Percentiles rank a stretch among this genome's conserved stretches.
These are phyloP conservation scores for Serendipita sp. DNA, from an alignment of 768 basidiomycete genomes.

Conservation along the genomic window DNA sequence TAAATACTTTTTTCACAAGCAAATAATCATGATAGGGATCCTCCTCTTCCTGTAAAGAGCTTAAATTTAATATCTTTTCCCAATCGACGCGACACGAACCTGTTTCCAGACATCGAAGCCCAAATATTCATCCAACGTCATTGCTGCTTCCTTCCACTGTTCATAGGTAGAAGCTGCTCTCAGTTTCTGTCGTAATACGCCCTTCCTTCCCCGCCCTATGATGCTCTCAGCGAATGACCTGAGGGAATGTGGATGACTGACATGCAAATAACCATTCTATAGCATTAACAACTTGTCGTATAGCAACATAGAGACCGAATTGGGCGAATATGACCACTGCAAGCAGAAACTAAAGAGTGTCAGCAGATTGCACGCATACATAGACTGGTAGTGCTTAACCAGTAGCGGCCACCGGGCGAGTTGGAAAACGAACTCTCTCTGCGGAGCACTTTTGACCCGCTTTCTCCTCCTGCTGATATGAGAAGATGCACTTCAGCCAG, in stretches of 20 bases:
- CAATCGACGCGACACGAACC: not conserved
- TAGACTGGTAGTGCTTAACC: constrained; percentile 28
- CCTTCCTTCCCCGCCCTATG: constrained; percentile 75
- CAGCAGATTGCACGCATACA: not conserved
- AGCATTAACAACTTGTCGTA: constrained; percentile 54
- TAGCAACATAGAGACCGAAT: constrained; percentile 39
- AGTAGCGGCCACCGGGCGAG: constrained; percentile 78
- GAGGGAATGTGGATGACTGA: constrained; percentile 23
- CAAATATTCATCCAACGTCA: constrained; percentile 63
- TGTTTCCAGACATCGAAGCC: constrained; percentile 83
- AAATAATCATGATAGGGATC: constrained; percentile 88
- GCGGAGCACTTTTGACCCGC: constrained; percentile 9
- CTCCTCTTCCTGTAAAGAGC: constrained; percentile 35
- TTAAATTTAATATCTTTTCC: not conserved
- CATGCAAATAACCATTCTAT: constrained; percentile 90
- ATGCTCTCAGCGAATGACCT: not conserved
- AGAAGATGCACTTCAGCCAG: too few species aligned
- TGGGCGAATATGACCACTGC: constrained; percentile 69
- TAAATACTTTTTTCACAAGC: constrained; percentile 53
- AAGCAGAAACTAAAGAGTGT: constrained; percentile 49
- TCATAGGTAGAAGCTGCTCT: constrained; percentile 62
- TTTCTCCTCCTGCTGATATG: constrained; percentile 18
- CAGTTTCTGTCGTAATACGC: constrained; percentile 55
- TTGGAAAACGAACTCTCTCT: constrained; percentile 55
- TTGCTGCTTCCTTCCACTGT: constrained; percentile 82